These are phyloP conservation scores for Sugiyamaella neomexicana DNA, from an alignment of 1,139 yeast genomes.

Conservation along the genomic window DNA sequence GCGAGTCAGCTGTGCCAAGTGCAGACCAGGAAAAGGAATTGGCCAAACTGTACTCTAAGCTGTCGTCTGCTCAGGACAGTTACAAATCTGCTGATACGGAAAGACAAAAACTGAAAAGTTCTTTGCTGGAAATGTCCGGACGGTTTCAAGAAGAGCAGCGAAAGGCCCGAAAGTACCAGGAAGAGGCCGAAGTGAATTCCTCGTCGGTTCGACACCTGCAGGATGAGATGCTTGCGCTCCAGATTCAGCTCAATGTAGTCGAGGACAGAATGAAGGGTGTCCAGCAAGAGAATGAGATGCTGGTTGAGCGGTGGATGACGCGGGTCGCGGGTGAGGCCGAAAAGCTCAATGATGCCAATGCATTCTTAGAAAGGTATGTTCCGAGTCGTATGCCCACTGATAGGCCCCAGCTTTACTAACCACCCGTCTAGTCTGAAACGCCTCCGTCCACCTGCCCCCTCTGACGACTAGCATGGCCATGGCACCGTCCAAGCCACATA, in stretches of 20 bases:
- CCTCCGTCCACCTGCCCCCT: neutral
- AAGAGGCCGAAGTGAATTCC: conserved; percentile 29
- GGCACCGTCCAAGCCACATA: neutral
- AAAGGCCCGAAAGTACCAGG: conserved; percentile 29
- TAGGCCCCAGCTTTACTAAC: too few relatives aligned
- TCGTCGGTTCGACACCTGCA: conserved; percentile 61
- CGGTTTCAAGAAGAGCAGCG: conserved; percentile 1
- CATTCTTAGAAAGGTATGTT: conserved; percentile 39
- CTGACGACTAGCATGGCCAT: neutral
- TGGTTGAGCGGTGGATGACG: conserved; percentile 62
- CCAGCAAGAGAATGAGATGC: conserved; percentile 51
- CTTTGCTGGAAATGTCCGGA: neutral
- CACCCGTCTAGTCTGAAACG: conserved; percentile 5
- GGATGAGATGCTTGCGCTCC: conserved; percentile 68
- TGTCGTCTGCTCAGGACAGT: conserved; percentile 27
- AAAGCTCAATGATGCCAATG: conserved; percentile 56
- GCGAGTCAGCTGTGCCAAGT: conserved; percentile 17
- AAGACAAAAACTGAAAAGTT: conserved; percentile 3
- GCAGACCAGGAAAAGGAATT: conserved; percentile 24
- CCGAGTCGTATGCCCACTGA: too few relatives aligned
- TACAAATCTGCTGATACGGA: conserved; percentile 16
- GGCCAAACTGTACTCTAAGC: conserved; percentile 27
- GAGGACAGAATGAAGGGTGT: conserved; percentile 47
- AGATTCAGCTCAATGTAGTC: conserved; percentile 68
- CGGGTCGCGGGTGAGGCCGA: conserved; percentile 61